A percentile compares a stretch with the other conserved stretches of the same genome.
Conservation (phyloP, 164 flowering plant genomes). For the Taxillus chinensis region DNA sequence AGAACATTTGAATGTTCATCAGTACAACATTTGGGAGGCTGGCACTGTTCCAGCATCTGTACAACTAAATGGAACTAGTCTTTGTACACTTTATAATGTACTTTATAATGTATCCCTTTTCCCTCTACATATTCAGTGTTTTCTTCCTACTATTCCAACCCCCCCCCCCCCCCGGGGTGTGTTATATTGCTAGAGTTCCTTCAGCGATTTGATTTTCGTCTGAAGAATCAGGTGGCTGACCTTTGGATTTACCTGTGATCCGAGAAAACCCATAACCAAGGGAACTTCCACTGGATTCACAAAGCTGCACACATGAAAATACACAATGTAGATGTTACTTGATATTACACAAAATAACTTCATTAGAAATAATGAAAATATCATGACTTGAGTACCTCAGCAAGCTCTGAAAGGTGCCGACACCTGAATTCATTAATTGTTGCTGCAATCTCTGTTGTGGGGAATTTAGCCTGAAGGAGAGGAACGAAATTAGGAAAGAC, state of each 20-base stretch:
- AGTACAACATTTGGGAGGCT: too few relatives aligned
- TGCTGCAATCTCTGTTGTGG: constrained; percentile 85
- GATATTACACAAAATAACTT: background rate
- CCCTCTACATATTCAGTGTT: too few relatives aligned
- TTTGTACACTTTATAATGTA: too few relatives aligned
- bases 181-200: constrained; percentile 73
- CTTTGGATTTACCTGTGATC: constrained; percentile 51
- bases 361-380: background rate
- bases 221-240: constrained; percentile 40
- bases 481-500: background rate
- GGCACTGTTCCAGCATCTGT: too few relatives aligned
- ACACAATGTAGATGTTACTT: background rate
- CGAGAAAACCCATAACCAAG: constrained; percentile 89
- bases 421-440: constrained; percentile 91
- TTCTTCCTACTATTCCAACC: too few relatives aligned
- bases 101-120: too few relatives aligned
- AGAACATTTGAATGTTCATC: too few relatives aligned
- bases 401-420: constrained; percentile 93
- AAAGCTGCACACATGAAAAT: constrained; percentile 43
- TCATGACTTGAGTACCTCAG: constrained; percentile 54
- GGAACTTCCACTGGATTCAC: constrained; percentile 84
- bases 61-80: too few relatives aligned
- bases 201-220: constrained; percentile 64
- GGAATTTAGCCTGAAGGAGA: constrained; percentile 70
- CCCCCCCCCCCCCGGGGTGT: too few relatives aligned